Evolutionary conservation across 345 rosid genomes (phyloP).

Genomic region (Linum usitatissimum): DNA sequence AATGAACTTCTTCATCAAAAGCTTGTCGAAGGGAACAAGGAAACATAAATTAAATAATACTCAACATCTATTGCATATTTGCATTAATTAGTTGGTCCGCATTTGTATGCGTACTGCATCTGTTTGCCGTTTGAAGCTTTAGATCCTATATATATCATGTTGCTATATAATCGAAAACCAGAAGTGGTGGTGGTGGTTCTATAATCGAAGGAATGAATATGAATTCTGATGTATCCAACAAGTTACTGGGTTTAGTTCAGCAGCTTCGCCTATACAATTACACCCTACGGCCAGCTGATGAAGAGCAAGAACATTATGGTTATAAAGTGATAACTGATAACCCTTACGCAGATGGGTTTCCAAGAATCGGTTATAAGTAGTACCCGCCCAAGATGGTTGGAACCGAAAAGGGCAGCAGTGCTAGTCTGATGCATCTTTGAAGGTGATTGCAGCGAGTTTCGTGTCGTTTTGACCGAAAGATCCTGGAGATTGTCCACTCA

Average conservation of each 20-base stretch:
- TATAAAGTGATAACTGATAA: not conserved
- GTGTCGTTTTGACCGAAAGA: constrained; percentile 39
- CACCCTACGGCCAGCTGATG: not conserved
- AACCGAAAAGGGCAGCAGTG: constrained; percentile 33
- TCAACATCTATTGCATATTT: no score
- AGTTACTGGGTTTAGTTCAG: constrained; percentile 13
- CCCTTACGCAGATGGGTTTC: not conserved
- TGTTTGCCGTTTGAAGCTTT: no score
- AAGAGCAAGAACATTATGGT: not conserved
- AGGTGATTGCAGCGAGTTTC: constrained; percentile 34
- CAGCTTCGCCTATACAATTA: constrained; percentile 15
- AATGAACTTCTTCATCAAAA: no score
- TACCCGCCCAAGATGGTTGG: not conserved
- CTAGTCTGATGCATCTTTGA: constrained; percentile 44
- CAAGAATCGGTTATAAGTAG: not conserved
- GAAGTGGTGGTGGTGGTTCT: no score
- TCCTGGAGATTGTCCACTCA: no score
- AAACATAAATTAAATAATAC: no score
- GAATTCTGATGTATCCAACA: constrained; percentile 8
- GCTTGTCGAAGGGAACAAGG: no score
- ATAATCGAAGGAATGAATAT: no score
- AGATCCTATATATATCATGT: no score
- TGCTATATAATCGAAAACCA: no score
- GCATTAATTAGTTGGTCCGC: no score
- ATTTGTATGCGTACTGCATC: no score